These are phyloP conservation scores for Trichoderma atroviride DNA, from an alignment of 2,329 filamentous ascomycete species.

Conservation along the genomic window DNA sequence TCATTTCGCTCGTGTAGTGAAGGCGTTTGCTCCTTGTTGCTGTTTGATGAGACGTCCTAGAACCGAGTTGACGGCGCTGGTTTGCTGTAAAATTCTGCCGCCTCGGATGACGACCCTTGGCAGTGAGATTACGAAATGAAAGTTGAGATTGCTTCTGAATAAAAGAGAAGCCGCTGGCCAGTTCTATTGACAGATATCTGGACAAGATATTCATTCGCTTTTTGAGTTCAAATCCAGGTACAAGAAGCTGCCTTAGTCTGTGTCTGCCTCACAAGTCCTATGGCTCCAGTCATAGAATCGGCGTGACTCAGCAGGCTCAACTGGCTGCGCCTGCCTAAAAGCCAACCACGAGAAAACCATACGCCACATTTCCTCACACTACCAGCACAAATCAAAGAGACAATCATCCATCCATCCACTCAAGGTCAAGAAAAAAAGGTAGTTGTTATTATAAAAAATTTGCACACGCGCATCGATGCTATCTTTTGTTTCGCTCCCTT, in stretches of 20 bases:
- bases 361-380: background rate
- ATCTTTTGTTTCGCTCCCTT: conserved; percentile 11
- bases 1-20: background rate
- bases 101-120: background rate
- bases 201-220: background rate
- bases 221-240: background rate
- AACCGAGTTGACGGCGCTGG: background rate
- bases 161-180: background rate
- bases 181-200: background rate
- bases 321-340: background rate
- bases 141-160: background rate
- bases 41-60: background rate
- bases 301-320: conserved; percentile 26
- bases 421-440: background rate
- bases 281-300: background rate
- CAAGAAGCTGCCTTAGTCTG: background rate
- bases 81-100: background rate
- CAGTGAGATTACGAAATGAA: background rate
- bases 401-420: background rate
- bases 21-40: background rate
- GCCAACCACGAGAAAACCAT: background rate
- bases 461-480: conserved; percentile 5
- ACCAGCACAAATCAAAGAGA: background rate
- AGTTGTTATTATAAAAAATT: conserved; percentile 1
- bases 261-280: background rate